Evolutionary conservation across 2,329 filamentous ascomycete species (phyloP), one percentile per base, ranked within the genome.

Genomic region (Alternaria triticina): DNA sequence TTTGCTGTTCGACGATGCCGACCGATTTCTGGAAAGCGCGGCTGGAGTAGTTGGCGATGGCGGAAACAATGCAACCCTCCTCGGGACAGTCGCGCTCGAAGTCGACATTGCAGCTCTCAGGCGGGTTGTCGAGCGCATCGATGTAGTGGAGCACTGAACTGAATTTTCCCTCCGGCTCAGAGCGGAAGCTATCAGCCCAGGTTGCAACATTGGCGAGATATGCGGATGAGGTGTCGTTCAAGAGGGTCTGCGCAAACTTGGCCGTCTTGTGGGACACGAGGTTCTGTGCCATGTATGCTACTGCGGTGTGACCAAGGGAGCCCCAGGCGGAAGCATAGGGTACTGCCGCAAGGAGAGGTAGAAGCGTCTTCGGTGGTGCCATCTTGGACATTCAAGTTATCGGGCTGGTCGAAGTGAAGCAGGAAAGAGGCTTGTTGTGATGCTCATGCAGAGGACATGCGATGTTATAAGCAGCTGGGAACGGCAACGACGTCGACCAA

Each of bases 221-320:
- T 20, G 79, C 77, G 17, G 77, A 74, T 22, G 79, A 80, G 4
- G 78, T 81, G 43, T 83, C 82, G 59, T 75, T 78, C 6, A 88
- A 77, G 43, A 84, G 79, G 54, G 67, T 68, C 61, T 79, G 70
- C 12, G 83, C 82, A 73, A 82, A 87, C 17, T 77, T 68, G 57
- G 79, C 78, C 4, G 85, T 85, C 15, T 78, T 69, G 17, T 77
- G 59, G 4, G 77, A 75, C 54, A 87, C 74, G 67, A 83, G 84
- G 65, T 82, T 79, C 58, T 86, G 82, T 0, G 86, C 86, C 43
- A 88, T 82, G 68, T 84, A 86, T 20, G 84, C 86, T 6, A 88
- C 82, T 3, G 86, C 86, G 28, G 83, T 82, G 64, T 88, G 86
- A 36, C 86, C 86, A 0, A 88, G 74, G 8, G 73, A 75, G 23